phyloP scores from a whole-genome alignment of 495 filamentous ascomycete species.

The Chlorociboria aeruginascens region DNA sequence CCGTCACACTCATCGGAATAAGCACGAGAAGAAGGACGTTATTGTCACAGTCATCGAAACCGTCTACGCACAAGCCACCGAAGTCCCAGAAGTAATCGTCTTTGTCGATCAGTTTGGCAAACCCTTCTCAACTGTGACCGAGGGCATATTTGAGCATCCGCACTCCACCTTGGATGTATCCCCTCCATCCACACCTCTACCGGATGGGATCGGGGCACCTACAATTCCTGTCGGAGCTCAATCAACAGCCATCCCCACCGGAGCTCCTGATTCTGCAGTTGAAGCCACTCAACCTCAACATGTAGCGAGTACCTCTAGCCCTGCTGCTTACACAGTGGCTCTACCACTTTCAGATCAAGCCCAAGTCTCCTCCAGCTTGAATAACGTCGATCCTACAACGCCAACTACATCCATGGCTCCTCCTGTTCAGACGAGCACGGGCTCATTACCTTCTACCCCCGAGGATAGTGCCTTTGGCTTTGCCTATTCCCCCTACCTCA shows the following conservation, averaged over 20 bases:
- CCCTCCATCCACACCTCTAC: not conserved
- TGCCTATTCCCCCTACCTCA: conserved; percentile 65
- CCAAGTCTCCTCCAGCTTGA: no score
- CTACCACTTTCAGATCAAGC: no score
- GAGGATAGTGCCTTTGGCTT: conserved; percentile 38
- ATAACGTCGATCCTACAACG: no score
- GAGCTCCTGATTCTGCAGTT: no score
- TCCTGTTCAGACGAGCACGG: not conserved
- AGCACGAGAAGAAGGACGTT: conserved; percentile 19
- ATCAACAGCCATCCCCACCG: no score
- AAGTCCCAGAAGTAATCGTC: conserved; percentile 39
- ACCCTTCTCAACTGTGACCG: conserved; percentile 27
- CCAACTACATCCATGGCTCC: not conserved
- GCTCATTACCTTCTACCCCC: conserved; percentile 9
- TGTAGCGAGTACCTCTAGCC: no score
- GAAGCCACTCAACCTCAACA: no score
- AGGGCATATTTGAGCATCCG: not conserved
- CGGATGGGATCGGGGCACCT: not conserved
- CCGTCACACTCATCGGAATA: conserved; percentile 15
- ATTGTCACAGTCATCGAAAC: conserved; percentile 22
- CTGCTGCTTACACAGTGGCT: no score
- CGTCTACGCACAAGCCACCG: conserved; percentile 23
- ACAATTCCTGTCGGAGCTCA: no score
- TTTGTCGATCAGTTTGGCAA: conserved; percentile 54
- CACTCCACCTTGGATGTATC: not conserved